Evolutionary conservation across 352 stramenopile species (phyloP).

Genomic region (Phytopythium boreale): DNA sequence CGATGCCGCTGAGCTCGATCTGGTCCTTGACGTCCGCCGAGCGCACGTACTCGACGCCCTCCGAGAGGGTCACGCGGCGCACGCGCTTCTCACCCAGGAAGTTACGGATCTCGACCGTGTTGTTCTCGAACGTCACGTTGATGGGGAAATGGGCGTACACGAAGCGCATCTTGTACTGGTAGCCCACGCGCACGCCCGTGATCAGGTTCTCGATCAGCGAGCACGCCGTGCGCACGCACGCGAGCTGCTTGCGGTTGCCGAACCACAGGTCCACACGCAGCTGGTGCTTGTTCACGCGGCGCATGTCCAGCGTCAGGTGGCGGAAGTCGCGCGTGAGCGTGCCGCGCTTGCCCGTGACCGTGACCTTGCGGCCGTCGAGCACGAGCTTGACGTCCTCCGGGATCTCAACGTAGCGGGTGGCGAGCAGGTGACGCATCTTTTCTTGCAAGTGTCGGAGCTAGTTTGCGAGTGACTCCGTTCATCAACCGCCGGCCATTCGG

Average conservation of each 20-base stretch:
- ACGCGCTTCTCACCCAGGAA: slow-evolving; percentile 99
- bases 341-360: slow-evolving; percentile 95
- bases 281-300: slow-evolving; percentile 88
- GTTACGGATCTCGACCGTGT: slow-evolving; percentile 98
- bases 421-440: slow-evolving; percentile 90
- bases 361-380: slow-evolving; percentile 94
- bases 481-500: not conserved
- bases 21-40: slow-evolving; percentile 98
- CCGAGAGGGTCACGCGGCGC: slow-evolving; percentile 91
- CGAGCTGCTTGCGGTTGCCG: slow-evolving; percentile 98
- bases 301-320: slow-evolving; percentile 96
- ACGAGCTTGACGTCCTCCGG: slow-evolving; percentile 93
- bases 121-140: slow-evolving; percentile 96
- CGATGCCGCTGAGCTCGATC: slow-evolving; percentile 97
- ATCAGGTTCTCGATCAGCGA: slow-evolving; percentile 99
- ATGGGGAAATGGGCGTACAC: slow-evolving; percentile 99
- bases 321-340: slow-evolving; percentile 95
- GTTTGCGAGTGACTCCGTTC: slow-evolving; percentile 52
- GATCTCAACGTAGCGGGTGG: slow-evolving; percentile 92
- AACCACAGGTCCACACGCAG: slow-evolving; percentile 99
- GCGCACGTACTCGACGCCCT: slow-evolving; percentile 94
- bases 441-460: slow-evolving; percentile 48
- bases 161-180: slow-evolving; percentile 99
- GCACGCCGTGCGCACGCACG: slow-evolving; percentile 97
- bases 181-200: slow-evolving; percentile 97